phyloP scores from a whole-genome alignment of 2,329 filamentous ascomycete species.

The Zymoseptoria crescenta region DNA sequence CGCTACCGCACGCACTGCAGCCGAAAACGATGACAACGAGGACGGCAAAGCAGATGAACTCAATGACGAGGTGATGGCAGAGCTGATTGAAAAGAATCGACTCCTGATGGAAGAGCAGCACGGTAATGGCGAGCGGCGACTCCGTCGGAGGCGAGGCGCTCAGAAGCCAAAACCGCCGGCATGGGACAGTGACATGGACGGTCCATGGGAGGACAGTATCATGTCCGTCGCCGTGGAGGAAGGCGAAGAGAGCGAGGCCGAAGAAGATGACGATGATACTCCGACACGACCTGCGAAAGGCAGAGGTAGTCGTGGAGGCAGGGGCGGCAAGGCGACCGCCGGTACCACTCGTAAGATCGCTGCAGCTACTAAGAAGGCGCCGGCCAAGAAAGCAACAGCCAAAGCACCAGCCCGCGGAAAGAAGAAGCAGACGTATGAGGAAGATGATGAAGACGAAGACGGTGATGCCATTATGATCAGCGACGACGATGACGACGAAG shows the following conservation, averaged over 20 bases:
- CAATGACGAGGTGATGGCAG: conserved; percentile 57
- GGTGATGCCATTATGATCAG: conserved; percentile 36
- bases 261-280: conserved; percentile 33
- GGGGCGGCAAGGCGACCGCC: conserved; percentile 35
- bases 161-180: conserved; percentile 61
- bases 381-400: conserved; percentile 29
- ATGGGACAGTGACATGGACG: conserved; percentile 89
- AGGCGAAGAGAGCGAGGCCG: conserved; percentile 41
- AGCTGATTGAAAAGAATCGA: conserved; percentile 49
- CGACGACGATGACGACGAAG: conserved; percentile 35
- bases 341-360: conserved; percentile 34
- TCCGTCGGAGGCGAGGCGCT: conserved; percentile 36
- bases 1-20: conserved; percentile 54
- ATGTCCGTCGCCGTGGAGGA: conserved; percentile 51
- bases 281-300: conserved; percentile 32
- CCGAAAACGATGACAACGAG: conserved; percentile 66
- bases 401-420: conserved; percentile 31
- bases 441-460: conserved; percentile 38
- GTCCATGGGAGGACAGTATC: conserved; percentile 73
- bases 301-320: conserved; percentile 39
- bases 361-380: conserved; percentile 31
- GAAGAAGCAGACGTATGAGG: conserved; percentile 35
- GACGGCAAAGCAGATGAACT: conserved; percentile 51
- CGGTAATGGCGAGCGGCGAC: conserved; percentile 54
- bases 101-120: conserved; percentile 61